Conservation (phyloP, 345 rosid species). For the Citrus sinensis region DNA sequence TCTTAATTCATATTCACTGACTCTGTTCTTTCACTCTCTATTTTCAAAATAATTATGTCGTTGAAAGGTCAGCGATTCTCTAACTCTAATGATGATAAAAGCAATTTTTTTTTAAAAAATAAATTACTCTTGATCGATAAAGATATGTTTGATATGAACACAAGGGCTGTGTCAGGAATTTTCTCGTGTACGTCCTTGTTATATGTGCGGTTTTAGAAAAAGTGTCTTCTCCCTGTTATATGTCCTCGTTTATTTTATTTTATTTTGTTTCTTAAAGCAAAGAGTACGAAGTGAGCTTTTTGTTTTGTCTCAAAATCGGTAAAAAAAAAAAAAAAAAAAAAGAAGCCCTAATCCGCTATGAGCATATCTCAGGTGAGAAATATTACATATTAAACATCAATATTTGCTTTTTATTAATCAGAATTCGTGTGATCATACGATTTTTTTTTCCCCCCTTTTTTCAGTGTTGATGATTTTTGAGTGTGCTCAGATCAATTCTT, state of each 20-base stretch:
- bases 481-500: too few relatives aligned
- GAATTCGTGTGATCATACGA: too few relatives aligned
- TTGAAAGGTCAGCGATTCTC: slow-evolving; percentile 2
- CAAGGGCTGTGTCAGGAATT: not conserved
- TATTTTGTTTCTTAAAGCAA: not conserved
- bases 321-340: not conserved
- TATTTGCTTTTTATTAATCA: too few relatives aligned
- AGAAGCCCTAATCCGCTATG: not conserved
- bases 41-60: slow-evolving; percentile 6
- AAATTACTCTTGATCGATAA: not conserved
- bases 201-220: not conserved
- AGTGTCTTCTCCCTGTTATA: not conserved
- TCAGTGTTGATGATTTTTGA: too few relatives aligned
- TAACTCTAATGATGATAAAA: not conserved
- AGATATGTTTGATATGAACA: not conserved
- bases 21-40: not conserved
- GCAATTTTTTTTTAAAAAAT: not conserved
- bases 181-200: not conserved
- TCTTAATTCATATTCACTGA: not conserved
- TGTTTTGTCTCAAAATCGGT: not conserved
- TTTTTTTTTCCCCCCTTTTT: rapidly evolving
- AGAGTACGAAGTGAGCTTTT: not conserved
- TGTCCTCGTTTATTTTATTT: not conserved
- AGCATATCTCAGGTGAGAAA: not conserved
- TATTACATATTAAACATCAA: too few relatives aligned